Percentiles rank a stretch among this genome's conserved stretches.
Evolutionary conservation across 1,284 basidiomycete species (phyloP).

Genomic region (Puccinia novopanici): DNA sequence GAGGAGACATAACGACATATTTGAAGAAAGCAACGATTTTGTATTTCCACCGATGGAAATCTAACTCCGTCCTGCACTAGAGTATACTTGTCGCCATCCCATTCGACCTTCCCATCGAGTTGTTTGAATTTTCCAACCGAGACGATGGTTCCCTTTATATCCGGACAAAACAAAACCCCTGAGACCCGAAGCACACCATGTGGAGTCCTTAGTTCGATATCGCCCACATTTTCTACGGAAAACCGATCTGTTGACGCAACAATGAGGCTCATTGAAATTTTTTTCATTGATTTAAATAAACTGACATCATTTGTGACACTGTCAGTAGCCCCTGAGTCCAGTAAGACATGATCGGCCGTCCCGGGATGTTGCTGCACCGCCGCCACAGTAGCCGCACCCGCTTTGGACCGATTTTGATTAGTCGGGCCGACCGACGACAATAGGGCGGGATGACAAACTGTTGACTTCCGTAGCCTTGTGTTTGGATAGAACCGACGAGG

Average conservation of each 20-base stretch:
- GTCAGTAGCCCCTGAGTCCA: conserved; percentile 21
- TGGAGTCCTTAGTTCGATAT: no score
- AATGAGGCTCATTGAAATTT: neutral
- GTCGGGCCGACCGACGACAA: no score
- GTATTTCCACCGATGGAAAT: neutral
- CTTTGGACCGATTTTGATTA: neutral
- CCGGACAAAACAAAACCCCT: no score
- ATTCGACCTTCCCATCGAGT: neutral
- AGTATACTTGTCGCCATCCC: neutral
- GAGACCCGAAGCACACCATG: no score
- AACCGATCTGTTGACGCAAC: conserved; percentile 9
- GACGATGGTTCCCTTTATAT: no score
- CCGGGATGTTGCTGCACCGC: neutral
- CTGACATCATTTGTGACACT: neutral
- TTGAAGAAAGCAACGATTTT: neutral
- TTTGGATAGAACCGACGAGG: neutral
- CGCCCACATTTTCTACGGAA: no score
- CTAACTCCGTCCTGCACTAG: neutral
- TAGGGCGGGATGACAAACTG: neutral
- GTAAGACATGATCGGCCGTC: neutral
- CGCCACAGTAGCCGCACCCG: neutral
- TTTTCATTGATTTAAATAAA: no score
- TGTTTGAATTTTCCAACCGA: no score
- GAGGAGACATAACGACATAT: neutral
- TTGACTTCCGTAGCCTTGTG: neutral